phyloP scores from a whole-genome alignment of 108 stramenopile species.

The Cyclostephanos tholiformis region DNA sequence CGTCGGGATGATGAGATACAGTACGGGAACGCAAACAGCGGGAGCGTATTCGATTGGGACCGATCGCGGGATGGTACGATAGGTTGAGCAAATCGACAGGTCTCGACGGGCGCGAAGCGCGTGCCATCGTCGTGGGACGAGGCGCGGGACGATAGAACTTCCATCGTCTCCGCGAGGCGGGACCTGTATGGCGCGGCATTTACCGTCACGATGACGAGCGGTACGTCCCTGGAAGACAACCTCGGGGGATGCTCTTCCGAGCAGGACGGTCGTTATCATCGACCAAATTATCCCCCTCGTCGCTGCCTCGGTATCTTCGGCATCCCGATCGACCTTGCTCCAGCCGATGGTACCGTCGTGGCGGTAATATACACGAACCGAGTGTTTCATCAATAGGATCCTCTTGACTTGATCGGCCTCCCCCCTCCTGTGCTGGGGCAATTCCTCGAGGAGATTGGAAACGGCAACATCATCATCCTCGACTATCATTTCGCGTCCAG shows the following conservation, averaged over 20 bases:
- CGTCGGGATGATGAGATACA: background rate
- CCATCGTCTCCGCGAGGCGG: constrained; percentile 30
- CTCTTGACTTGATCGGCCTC: constrained; percentile 37
- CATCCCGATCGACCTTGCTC: constrained; percentile 8
- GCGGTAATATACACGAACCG: constrained; percentile 26
- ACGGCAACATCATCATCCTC: background rate
- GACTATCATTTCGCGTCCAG: background rate
- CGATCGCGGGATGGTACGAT: constrained; percentile 19
- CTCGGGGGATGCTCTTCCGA: background rate
- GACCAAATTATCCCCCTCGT: constrained; percentile 17
- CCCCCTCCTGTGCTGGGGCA: background rate
- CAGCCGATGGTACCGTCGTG: constrained; percentile 31
- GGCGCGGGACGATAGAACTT: constrained; percentile 6
- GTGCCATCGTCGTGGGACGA: constrained; percentile 2
- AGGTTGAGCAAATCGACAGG: constrained; percentile 34
- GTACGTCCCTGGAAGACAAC: constrained; percentile 5
- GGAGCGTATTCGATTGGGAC: constrained; percentile 30
- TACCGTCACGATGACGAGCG: constrained; percentile 30
- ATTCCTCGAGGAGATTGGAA: background rate
- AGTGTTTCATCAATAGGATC: constrained; percentile 19
- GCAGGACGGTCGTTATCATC: background rate
- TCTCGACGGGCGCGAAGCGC: constrained; percentile 20
- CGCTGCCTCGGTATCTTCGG: background rate
- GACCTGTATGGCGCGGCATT: constrained; percentile 25
- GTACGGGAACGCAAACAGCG: constrained; percentile 6